Conservation (phyloP, 2,329 filamentous ascomycete species). For the Fusarium denticulatum region DNA sequence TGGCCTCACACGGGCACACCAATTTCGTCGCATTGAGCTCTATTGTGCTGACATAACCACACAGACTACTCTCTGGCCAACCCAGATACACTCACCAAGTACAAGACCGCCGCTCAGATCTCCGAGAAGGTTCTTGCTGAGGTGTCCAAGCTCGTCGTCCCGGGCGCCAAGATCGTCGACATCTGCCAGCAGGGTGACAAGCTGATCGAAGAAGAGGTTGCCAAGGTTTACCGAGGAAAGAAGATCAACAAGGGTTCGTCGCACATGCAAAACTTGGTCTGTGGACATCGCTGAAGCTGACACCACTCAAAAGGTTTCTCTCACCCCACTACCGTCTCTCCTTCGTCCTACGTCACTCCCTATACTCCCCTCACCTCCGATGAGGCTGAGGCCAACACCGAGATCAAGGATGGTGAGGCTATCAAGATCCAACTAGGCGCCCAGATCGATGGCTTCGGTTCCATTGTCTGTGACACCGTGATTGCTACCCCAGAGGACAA, state of each 20-base stretch:
- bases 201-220: conserved; percentile 90
- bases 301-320: conserved; percentile 72
- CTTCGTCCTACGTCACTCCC: conserved; percentile 92
- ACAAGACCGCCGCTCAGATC: conserved; percentile 96
- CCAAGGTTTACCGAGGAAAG: conserved; percentile 98
- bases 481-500: conserved; percentile 73
- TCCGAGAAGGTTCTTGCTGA: conserved; percentile 94
- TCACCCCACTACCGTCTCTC: conserved; percentile 95
- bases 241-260: conserved; percentile 88
- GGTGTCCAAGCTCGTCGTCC: conserved; percentile 77
- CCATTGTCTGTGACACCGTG: conserved; percentile 94
- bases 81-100: conserved; percentile 96
- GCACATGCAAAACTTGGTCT: neutral
- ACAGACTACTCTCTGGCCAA: conserved; percentile 90
- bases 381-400: conserved; percentile 80
- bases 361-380: conserved; percentile 94
- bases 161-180: conserved; percentile 91
- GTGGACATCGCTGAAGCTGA: conserved; percentile 36
- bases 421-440: conserved; percentile 99
- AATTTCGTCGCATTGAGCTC: neutral
- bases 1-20: conserved; percentile 1
- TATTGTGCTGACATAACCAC: conserved; percentile 12
- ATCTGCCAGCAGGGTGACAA: conserved; percentile 97
- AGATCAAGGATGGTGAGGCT: conserved; percentile 85
- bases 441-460: conserved; percentile 96